Percentiles rank a stretch among this genome's conserved stretches.
These are phyloP conservation scores for Teunomyces atbi DNA, from an alignment of 805 yeast genomes.

Conservation along the genomic window DNA sequence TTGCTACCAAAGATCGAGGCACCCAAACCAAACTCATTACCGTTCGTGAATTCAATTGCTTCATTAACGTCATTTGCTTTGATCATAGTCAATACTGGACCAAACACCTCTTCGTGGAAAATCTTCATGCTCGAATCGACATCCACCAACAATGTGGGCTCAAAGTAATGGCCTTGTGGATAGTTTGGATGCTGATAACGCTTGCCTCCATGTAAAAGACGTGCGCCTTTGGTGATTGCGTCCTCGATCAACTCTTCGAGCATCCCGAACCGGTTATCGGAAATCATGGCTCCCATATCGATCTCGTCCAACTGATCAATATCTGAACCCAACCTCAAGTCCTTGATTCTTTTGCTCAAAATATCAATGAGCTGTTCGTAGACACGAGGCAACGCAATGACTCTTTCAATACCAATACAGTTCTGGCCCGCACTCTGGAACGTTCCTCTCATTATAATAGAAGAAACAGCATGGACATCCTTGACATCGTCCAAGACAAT, in stretches of 20 bases:
- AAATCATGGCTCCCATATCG: constrained; percentile 95
- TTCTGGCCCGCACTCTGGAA: constrained; percentile 98
- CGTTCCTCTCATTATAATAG: constrained; percentile 89
- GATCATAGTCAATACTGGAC: constrained; percentile 83
- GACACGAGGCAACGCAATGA: constrained; percentile 70
- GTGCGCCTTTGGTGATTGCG: constrained; percentile 83
- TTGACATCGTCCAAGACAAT: constrained; percentile 80
- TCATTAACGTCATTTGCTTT: constrained; percentile 64
- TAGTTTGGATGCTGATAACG: constrained; percentile 83
- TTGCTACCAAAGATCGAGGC: constrained; percentile 81
- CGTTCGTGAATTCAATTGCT: constrained; percentile 76
- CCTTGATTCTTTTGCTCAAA: constrained; percentile 55
- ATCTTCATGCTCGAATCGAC: constrained; percentile 73
- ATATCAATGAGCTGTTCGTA: constrained; percentile 63
- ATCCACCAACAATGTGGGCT: constrained; percentile 84
- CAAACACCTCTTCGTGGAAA: constrained; percentile 91
- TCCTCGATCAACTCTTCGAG: constrained; percentile 66
- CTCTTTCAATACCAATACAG: constrained; percentile 96
- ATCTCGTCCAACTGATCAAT: constrained; percentile 87
- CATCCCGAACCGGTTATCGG: constrained; percentile 66
- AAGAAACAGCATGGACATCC: constrained; percentile 52
- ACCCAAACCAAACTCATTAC: constrained; percentile 88
- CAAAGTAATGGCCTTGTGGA: constrained; percentile 92
- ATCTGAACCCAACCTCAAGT: constrained; percentile 80
- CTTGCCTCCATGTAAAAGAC: constrained; percentile 75